These are phyloP conservation scores for Cryptococcus sp. DNA, from an alignment of 1,284 basidiomycete genomes.

Conservation along the genomic window DNA sequence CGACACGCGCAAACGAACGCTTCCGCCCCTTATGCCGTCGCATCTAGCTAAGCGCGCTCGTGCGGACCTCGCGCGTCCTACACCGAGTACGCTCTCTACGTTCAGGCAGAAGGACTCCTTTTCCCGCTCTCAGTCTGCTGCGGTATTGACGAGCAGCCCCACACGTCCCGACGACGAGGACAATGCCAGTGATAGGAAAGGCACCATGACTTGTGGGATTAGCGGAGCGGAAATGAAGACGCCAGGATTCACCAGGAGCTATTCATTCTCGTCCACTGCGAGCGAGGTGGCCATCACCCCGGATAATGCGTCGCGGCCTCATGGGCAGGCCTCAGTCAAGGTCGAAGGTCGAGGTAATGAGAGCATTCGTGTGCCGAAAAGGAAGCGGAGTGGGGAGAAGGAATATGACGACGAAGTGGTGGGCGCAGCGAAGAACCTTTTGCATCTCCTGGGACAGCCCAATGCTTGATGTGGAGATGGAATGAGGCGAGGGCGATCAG, in stretches of 20 bases:
- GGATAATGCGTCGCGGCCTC: background rate
- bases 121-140: slow-evolving; percentile 13
- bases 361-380: too few species aligned
- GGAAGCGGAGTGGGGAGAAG: background rate
- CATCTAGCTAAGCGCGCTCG: background rate
- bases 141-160: slow-evolving; percentile 9
- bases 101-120: slow-evolving; percentile 18
- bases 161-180: background rate
- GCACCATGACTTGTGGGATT: background rate
- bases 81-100: slow-evolving; percentile 2
- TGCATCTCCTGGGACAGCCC: slow-evolving; percentile 14
- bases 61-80: background rate
- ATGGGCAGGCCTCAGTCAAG: background rate
- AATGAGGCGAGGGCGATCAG: background rate
- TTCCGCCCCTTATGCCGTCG: background rate
- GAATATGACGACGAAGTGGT: slow-evolving; percentile 11
- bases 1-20: background rate
- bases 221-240: slow-evolving; percentile 13
- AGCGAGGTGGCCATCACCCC: slow-evolving; percentile 18
- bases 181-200: too few species aligned
- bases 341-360: background rate
- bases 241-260: slow-evolving; percentile 13
- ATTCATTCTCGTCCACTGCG: slow-evolving; percentile 14
- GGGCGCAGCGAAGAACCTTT: slow-evolving; percentile 19
- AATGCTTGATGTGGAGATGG: slow-evolving; percentile 1